Percentiles rank a stretch among this genome's conserved stretches.
phyloP scores from a whole-genome alignment of 208 protist genomes.

The Borovskyia barvae region DNA sequence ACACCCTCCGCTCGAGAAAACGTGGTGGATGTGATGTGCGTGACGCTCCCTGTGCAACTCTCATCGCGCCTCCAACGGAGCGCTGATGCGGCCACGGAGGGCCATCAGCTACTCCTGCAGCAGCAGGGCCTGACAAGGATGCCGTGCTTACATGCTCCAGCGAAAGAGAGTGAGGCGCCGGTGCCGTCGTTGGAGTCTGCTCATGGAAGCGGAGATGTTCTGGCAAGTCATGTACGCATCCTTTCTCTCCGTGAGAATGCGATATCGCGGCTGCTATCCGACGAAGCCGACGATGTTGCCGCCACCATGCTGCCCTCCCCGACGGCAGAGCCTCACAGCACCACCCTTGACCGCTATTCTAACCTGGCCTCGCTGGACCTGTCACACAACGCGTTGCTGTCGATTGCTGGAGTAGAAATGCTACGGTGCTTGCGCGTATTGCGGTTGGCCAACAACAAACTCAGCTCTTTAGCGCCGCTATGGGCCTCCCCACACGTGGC shows the following conservation, averaged over 20 bases:
- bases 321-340: slow-evolving; percentile 6
- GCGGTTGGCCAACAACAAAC: slow-evolving; percentile 49
- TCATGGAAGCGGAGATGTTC: slow-evolving; percentile 41
- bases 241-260: slow-evolving; percentile 45
- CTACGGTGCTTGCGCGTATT: slow-evolving; percentile 49
- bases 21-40: too few relatives aligned
- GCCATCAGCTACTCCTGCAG: slow-evolving; percentile 24
- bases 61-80: neutral
- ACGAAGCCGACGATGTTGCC: neutral
- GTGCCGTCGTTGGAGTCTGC: neutral
- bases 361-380: slow-evolving; percentile 57
- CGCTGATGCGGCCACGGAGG: neutral
- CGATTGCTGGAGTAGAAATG: slow-evolving; percentile 43
- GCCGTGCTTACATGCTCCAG: slow-evolving; percentile 40
- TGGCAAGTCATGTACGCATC: slow-evolving; percentile 17
- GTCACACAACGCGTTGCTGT: slow-evolving; percentile 48
- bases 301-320: neutral
- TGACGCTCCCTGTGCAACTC: too few relatives aligned
- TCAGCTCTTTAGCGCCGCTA: slow-evolving; percentile 48
- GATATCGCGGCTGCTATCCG: slow-evolving; percentile 21
- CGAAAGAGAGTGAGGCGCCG: neutral
- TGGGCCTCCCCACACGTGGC: slow-evolving; percentile 34
- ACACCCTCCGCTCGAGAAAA: too few relatives aligned
- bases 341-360: slow-evolving; percentile 28
- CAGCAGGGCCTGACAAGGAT: slow-evolving; percentile 20